phyloP scores from a whole-genome alignment of 1,284 basidiomycete species.

The Irpex lacteus region DNA sequence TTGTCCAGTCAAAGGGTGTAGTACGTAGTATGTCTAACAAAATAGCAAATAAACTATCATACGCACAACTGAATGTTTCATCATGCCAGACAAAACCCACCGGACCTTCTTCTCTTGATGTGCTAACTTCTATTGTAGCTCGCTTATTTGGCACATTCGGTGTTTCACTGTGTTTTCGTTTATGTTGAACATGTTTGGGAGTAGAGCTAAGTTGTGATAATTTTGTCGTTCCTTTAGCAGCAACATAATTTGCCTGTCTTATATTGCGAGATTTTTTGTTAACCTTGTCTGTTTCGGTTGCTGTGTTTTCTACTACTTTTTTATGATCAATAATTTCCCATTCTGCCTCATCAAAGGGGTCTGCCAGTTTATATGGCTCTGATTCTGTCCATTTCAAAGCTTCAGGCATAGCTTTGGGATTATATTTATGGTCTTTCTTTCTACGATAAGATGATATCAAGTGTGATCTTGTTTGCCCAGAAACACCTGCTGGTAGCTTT shows the following conservation, averaged over 20 bases:
- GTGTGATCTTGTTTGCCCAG: no score
- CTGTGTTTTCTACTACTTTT: neutral
- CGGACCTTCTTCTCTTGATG: neutral
- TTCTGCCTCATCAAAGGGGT: constrained; percentile 1
- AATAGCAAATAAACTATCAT: constrained; percentile 4
- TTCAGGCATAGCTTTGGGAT: neutral
- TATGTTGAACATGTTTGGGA: neutral
- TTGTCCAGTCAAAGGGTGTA: no score
- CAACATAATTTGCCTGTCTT: neutral
- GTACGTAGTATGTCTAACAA: no score
- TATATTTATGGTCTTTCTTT: no score
- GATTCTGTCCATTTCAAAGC: neutral
- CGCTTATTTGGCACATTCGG: neutral
- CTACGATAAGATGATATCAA: no score
- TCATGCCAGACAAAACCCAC: neutral
- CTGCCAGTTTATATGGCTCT: neutral
- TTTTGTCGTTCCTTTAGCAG: neutral
- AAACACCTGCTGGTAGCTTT: no score
- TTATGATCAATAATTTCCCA: neutral
- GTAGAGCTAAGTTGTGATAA: neutral
- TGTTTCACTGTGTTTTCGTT: neutral
- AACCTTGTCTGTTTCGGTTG: neutral
- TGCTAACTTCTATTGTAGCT: no score
- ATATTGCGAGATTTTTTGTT: neutral
- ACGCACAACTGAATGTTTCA: no score